Evolutionary conservation across 2,329 filamentous ascomycete genomes (phyloP).

Genomic region (Didymella glomerata): DNA sequence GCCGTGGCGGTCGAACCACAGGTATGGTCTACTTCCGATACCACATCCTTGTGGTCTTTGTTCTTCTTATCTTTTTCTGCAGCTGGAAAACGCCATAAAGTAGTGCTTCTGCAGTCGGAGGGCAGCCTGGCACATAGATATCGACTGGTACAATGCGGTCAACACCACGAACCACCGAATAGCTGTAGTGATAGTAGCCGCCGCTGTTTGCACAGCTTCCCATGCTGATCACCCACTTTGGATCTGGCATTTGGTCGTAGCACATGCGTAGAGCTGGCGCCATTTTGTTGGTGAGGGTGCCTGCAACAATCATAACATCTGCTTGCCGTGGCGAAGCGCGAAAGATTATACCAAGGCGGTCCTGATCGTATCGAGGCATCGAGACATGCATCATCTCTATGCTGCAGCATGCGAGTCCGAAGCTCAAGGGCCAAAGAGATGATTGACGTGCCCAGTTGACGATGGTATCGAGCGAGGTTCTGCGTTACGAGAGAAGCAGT

Average conservation of each 20-base stretch:
- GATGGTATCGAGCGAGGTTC: slow-evolving; percentile 52
- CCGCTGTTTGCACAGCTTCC: slow-evolving; percentile 79
- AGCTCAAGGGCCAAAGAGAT: slow-evolving; percentile 87
- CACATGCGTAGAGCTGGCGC: slow-evolving; percentile 84
- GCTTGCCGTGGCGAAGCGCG: slow-evolving; percentile 85
- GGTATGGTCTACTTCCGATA: slow-evolving; percentile 55
- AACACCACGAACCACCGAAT: slow-evolving; percentile 76
- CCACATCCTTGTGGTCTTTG: slow-evolving; percentile 63
- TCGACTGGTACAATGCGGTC: slow-evolving; percentile 81
- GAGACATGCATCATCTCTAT: slow-evolving; percentile 94
- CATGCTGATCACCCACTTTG: slow-evolving; percentile 84
- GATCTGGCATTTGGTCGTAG: slow-evolving; percentile 94
- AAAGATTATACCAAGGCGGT: slow-evolving; percentile 88
- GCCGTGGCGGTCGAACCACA: not conserved
- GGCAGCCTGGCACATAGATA: slow-evolving; percentile 80
- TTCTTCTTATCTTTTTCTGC: slow-evolving; percentile 75
- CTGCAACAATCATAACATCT: slow-evolving; percentile 94
- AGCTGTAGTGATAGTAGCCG: slow-evolving; percentile 85
- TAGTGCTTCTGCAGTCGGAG: slow-evolving; percentile 61
- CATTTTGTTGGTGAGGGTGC: slow-evolving; percentile 94
- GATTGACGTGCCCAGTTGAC: slow-evolving; percentile 84
- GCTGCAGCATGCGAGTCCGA: slow-evolving; percentile 86
- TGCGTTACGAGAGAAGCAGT: not conserved
- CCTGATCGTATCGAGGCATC: slow-evolving; percentile 86
- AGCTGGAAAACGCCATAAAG: slow-evolving; percentile 73